Conservation (phyloP, 1,284 basidiomycete species). For the Cutaneotrichosporon sp. region DNA sequence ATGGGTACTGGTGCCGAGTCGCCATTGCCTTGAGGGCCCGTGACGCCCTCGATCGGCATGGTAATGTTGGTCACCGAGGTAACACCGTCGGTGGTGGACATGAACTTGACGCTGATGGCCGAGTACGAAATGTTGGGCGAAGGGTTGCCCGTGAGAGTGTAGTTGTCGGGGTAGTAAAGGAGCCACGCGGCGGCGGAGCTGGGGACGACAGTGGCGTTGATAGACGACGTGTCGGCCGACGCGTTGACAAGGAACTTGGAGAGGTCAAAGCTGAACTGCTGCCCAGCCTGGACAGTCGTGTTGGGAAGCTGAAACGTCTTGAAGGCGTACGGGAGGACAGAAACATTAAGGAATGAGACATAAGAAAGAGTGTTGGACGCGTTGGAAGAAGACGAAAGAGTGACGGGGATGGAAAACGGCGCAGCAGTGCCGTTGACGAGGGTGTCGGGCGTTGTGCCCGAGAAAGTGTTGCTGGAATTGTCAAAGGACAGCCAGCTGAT, state of each 20-base stretch:
- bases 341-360: slow-evolving; percentile 40
- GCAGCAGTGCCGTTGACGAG: slow-evolving; percentile 47
- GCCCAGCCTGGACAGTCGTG: slow-evolving; percentile 36
- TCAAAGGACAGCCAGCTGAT: slow-evolving; percentile 49
- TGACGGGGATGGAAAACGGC: slow-evolving; percentile 41
- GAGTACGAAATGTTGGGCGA: slow-evolving; percentile 31
- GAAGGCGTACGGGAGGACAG: slow-evolving; percentile 49
- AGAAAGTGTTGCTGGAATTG: slow-evolving; percentile 33
- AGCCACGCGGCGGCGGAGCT: slow-evolving; percentile 46
- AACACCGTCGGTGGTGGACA: slow-evolving; percentile 20
- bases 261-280: slow-evolving; percentile 34
- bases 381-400: slow-evolving; percentile 26
- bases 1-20: slow-evolving; percentile 23
- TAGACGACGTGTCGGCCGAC: slow-evolving; percentile 14
- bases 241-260: slow-evolving; percentile 32
- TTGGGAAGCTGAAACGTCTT: slow-evolving; percentile 45
- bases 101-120: slow-evolving; percentile 35
- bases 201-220: slow-evolving; percentile 37
- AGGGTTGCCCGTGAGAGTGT: slow-evolving; percentile 41
- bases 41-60: slow-evolving; percentile 31
- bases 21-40: slow-evolving; percentile 11
- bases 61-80: slow-evolving; percentile 29
- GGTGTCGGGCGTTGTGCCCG: slow-evolving; percentile 46
- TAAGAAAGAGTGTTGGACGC: slow-evolving; percentile 32
- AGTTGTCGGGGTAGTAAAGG: slow-evolving; percentile 39